These are phyloP conservation scores for Candolleomyces aberdarensis DNA, from an alignment of 768 basidiomycete species.

Conservation along the genomic window DNA sequence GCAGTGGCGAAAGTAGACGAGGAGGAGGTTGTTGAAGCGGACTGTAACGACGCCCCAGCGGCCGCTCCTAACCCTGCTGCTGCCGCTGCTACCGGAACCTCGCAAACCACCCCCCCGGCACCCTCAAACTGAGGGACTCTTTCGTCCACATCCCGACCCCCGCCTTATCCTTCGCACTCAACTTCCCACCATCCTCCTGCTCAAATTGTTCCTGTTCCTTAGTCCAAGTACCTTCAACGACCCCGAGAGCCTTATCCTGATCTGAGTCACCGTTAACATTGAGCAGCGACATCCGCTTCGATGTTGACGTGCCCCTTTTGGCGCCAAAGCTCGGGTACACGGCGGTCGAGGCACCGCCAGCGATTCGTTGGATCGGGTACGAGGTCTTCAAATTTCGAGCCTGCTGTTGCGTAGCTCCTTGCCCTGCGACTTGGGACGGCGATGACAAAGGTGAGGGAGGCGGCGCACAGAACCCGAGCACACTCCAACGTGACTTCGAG, in stretches of 20 bases:
- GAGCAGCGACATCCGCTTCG: neutral
- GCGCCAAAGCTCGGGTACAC: neutral
- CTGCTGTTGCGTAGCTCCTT: neutral
- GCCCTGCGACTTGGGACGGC: neutral
- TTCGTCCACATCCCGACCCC: constrained; percentile 12
- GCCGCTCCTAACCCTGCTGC: neutral
- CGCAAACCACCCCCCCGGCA: neutral
- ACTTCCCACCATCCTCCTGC: neutral
- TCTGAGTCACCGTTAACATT: no score
- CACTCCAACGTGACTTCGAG: neutral
- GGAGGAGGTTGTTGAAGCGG: neutral
- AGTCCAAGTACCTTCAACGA: neutral
- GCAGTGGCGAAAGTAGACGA: neutral
- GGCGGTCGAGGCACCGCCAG: neutral
- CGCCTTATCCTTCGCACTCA: constrained; percentile 5
- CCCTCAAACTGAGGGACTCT: constrained; percentile 5
- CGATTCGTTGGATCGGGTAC: neutral
- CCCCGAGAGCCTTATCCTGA: no score
- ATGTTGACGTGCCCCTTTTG: neutral
- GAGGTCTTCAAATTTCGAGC: neutral
- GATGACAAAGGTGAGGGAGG: neutral
- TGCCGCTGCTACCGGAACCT: neutral
- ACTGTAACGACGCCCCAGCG: neutral
- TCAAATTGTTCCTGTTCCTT: neutral
- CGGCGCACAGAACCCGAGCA: neutral